A percentile compares a stretch with the other conserved stretches of the same genome.
phyloP scores from a whole-genome alignment of 2,329 filamentous ascomycete species.

The Pseudofabraea citricarpa region DNA sequence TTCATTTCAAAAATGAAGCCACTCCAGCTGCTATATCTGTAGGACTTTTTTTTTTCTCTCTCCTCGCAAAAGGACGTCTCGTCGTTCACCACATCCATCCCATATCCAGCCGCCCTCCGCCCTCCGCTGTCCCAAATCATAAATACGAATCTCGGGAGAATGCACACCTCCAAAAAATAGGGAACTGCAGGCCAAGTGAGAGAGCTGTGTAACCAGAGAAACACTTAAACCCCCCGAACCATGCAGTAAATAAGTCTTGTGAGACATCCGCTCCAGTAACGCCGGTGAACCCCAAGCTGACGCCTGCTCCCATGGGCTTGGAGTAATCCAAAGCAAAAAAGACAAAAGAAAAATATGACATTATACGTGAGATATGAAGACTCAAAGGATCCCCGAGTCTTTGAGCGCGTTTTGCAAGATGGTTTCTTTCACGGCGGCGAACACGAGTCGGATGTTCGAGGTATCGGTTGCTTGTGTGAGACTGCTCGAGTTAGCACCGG shows the following conservation, averaged over 20 bases:
- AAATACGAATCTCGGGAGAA: too few species aligned
- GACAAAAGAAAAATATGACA: slow-evolving; percentile 10
- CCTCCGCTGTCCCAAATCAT: too few species aligned
- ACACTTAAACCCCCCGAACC: slow-evolving; percentile 6
- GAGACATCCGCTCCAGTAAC: slow-evolving; percentile 21
- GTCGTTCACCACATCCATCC: too few species aligned
- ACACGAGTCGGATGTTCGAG: slow-evolving; percentile 95
- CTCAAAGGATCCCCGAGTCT: slow-evolving; percentile 90
- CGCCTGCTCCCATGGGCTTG: slow-evolving; percentile 20
- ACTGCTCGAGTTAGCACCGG: slow-evolving; percentile 44
- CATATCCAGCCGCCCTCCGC: too few species aligned
- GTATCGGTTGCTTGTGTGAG: slow-evolving; percentile 98
- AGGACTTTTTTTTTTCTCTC: too few species aligned
- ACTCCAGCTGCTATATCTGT: too few species aligned
- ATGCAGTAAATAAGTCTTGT: slow-evolving; percentile 15
- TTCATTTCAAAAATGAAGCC: too few species aligned
- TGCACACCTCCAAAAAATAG: too few species aligned
- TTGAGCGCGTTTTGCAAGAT: slow-evolving; percentile 97
- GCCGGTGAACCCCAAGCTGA: slow-evolving; percentile 16
- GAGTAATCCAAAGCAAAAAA: slow-evolving; percentile 14
- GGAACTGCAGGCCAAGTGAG: too few species aligned
- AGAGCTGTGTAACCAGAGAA: neutral
- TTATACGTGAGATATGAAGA: slow-evolving; percentile 18
- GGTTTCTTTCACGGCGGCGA: slow-evolving; percentile 97
- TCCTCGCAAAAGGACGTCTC: too few species aligned